A percentile compares a stretch with the other conserved stretches of the same genome.
Conservation (phyloP, 2,329 filamentous ascomycete genomes). For the Talaromyces sp. region DNA sequence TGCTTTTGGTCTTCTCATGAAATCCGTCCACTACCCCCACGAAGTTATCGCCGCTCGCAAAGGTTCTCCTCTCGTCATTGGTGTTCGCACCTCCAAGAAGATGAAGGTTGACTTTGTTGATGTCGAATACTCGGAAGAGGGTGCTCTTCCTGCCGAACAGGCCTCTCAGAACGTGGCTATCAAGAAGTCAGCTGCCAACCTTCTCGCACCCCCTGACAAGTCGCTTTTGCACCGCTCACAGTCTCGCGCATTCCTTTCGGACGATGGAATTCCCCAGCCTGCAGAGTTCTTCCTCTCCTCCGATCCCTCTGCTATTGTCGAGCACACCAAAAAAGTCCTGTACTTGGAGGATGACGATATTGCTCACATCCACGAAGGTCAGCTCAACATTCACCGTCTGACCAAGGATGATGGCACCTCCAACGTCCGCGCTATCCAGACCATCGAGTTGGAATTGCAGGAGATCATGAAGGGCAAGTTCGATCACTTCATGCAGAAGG, state of each 20-base stretch:
- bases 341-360: conserved; percentile 99
- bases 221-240: conserved; percentile 97
- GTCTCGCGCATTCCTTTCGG: conserved; percentile 97
- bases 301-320: conserved; percentile 95
- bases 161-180: conserved; percentile 95
- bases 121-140: conserved; percentile 92
- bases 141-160: conserved; percentile 83
- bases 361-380: conserved; percentile 98
- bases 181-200: conserved; percentile 76
- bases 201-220: conserved; percentile 92
- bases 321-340: conserved; percentile 99
- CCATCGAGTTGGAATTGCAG: conserved; percentile 96
- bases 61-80: conserved; percentile 95
- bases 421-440: conserved; percentile 97
- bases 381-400: conserved; percentile 96
- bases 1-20: conserved; percentile 94
- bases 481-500: conserved; percentile 99
- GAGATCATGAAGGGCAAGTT: conserved; percentile 99
- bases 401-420: conserved; percentile 95
- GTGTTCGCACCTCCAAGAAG: conserved; percentile 94
- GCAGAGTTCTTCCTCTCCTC: conserved; percentile 99
- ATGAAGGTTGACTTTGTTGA: conserved; percentile 99
- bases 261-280: conserved; percentile 95
- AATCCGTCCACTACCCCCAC: conserved; percentile 97
- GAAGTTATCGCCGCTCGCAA: conserved; percentile 98